Evolutionary conservation across 208 protist species (phyloP), one percentile per base, ranked within the genome.

Genomic region (Naegleria lovaniensis): DNA sequence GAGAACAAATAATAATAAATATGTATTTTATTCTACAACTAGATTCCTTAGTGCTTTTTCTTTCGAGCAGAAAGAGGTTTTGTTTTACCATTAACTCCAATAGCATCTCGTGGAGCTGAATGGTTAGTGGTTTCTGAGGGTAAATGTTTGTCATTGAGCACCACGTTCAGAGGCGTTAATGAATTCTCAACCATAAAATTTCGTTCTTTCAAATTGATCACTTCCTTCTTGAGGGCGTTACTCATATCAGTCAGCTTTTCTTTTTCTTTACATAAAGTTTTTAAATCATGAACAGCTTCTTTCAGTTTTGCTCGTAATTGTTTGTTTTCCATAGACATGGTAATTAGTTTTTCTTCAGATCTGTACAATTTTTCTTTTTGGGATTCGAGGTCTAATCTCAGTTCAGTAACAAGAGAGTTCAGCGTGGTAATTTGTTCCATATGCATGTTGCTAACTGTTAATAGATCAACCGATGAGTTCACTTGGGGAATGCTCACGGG

Each of bases 251-350:
- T 58, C 4, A 58, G 43, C 36, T 88, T 9, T 48, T 88, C 85
- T 58, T 58, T 51, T 29, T 88, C 85, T 58, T 58, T 58, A 22
- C 11, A 40, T 36, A 88, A 5, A 7, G 25, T 55, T 58, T 88
- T 88, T 39, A 88, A 58, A 39, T 88, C 85, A 58, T 88, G 51
- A 0, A 39, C 85, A 11, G 85, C 85, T 36, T 88, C 85, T 36
- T 88, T 88, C 29, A 88, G 41, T 58, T 88, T 88, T 6, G 43
- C 22, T 88, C 43, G 51, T 29, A 88, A 29, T 29, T 22, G 16
- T 11, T 36, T 33, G 36, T 88, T 88, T 58, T 88, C 85, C 55
- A n/a, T 58, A 5, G 16, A 16, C n/a, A 58, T 15, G 6, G 0
- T 13, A 1, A 58, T 58, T 13, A 88, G 5, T 15, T 88, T 88